phyloP scores from a whole-genome alignment of 768 basidiomycete species.

The Lactarius psammicola region DNA sequence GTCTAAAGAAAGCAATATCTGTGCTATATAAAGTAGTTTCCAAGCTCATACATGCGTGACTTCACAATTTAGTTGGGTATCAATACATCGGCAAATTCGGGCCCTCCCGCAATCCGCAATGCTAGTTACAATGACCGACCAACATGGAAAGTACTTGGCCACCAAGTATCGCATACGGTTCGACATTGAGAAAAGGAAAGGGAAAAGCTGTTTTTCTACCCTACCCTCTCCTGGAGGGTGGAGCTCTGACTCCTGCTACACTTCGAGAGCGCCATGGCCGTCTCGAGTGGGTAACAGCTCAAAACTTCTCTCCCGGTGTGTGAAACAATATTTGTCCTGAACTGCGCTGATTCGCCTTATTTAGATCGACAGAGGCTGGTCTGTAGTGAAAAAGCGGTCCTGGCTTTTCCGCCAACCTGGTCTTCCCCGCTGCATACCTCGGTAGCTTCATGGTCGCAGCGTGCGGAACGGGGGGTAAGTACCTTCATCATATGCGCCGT shows the following conservation, averaged over 20 bases:
- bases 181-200: constrained; percentile 9
- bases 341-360: constrained; percentile 18
- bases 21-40: too few species aligned
- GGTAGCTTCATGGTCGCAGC: constrained; percentile 42
- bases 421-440: constrained; percentile 36
- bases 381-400: constrained; percentile 35
- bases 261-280: constrained; percentile 45
- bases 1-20: too few species aligned
- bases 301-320: constrained; percentile 27
- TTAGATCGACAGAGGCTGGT: constrained; percentile 36
- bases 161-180: constrained; percentile 4
- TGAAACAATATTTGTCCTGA: neutral
- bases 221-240: constrained; percentile 58
- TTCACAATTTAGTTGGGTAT: too few species aligned
- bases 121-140: neutral
- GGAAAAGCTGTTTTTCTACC: constrained; percentile 33
- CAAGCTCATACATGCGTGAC: too few species aligned
- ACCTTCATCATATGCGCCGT: constrained; percentile 2
- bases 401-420: constrained; percentile 61
- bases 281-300: constrained; percentile 53
- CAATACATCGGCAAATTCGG: too few species aligned
- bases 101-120: too few species aligned
- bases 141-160: constrained; percentile 28
- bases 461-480: constrained; percentile 66
- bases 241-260: constrained; percentile 56